A percentile compares a stretch with the other conserved stretches of the same genome.
These are phyloP conservation scores for Neurospora sp. DNA, from an alignment of 495 filamentous ascomycete genomes.

Conservation along the genomic window DNA sequence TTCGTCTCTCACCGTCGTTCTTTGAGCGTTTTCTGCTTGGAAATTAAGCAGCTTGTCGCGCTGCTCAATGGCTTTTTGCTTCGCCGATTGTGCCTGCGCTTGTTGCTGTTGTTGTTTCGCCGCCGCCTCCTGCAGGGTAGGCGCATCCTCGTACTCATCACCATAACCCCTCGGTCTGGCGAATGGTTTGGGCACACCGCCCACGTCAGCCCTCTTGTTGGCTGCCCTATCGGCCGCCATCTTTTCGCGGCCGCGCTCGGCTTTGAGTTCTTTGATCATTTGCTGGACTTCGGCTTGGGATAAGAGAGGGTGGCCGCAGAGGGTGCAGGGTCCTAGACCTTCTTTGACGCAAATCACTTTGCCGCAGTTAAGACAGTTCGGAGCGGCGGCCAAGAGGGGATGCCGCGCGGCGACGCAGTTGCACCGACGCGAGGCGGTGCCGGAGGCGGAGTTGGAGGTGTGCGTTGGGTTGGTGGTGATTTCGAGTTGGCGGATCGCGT, in stretches of 20 bases:
- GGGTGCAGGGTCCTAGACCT: slow-evolving; percentile 89
- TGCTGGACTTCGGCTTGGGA: slow-evolving; percentile 59
- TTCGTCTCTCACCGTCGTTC: slow-evolving; percentile 87
- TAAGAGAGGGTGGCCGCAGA: slow-evolving; percentile 68
- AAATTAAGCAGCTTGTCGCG: slow-evolving; percentile 73
- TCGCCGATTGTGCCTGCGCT: slow-evolving; percentile 8
- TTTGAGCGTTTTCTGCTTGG: slow-evolving; percentile 77
- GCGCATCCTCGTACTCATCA: slow-evolving; percentile 15
- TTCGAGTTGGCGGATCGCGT: slow-evolving; percentile 84
- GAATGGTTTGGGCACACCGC: slow-evolving; percentile 37
- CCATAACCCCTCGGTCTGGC: slow-evolving; percentile 33
- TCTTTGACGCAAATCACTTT: slow-evolving; percentile 97
- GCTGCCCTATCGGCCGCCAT: slow-evolving; percentile 65
- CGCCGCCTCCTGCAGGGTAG: neutral
- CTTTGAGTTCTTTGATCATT: slow-evolving; percentile 79
- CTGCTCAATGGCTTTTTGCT: slow-evolving; percentile 58
- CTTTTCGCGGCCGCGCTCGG: slow-evolving; percentile 77
- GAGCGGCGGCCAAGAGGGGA: slow-evolving; percentile 69
- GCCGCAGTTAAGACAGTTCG: slow-evolving; percentile 87
- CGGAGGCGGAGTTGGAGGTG: slow-evolving; percentile 27
- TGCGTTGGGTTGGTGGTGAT: slow-evolving; percentile 76
- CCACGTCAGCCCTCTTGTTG: slow-evolving; percentile 55
- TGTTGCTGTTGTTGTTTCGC: neutral
- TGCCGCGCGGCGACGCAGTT: slow-evolving; percentile 79
- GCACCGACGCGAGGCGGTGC: slow-evolving; percentile 52